Base-by-base conservation (phyloP, 495 filamentous ascomycete genomes). In the Daldinia loculata region DNA sequence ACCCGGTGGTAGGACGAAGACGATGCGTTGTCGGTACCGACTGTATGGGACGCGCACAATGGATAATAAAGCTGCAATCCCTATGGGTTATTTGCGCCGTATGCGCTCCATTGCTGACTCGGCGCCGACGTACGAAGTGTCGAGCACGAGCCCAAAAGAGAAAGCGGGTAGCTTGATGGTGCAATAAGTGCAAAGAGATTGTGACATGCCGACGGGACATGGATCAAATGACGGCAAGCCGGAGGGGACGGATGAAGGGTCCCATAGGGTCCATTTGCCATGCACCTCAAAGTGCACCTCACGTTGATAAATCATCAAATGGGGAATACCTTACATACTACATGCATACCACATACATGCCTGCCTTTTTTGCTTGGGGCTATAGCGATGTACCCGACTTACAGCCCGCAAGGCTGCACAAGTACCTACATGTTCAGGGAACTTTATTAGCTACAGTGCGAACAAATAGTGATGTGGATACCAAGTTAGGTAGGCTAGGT, bases 21-120 rank as follows among this genome's bases (percentile, higher is more conserved):
- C 60, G 61, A 69, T 72, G 70, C 27, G 70, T 62, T 73, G 70
- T 73, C 65, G 51, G 70, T 58, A 52, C 70, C 70, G 70, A 69
- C 61, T 2, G 56, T 63, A 64, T 48, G 70, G 70, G 56, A 69
- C 70, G 52, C 63, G 64, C 61, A 66, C 58, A 66, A 30, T 72
- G 67, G 61, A 43, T 48, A 64, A 57, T 72, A 66, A 48, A 66
- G 56, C 19, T 59, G 50, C 66, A 53, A 73, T 73, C 56, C 62
- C 62, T 29, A 55, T 62, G 43, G 57, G 53, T 48, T 22, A 26
- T 55, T 38, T 57, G n/a, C 26, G 56, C 11, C 15, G 29, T n/a
- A 38, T 51, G 43, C 43, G 43, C 43, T 48, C 43, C 43, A 48
- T 48, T 48, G 61, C 66, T 69, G 70, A 69, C 56, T 73, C 57